Conservation (phyloP, 306 rosid species). For the Sicyos baderoa region DNA sequence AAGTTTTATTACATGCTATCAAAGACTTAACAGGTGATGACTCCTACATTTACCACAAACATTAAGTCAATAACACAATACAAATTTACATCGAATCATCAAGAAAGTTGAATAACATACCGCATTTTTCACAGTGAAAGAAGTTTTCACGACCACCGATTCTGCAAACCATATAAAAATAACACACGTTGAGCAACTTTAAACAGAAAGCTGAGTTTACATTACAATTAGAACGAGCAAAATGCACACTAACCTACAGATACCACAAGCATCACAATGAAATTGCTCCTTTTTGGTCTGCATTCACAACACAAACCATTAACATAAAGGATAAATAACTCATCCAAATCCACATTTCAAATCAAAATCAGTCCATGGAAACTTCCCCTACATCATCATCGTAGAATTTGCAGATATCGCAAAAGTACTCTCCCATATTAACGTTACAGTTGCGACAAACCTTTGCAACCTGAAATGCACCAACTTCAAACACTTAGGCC, state of each 20-base stretch:
- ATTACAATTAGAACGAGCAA: not conserved
- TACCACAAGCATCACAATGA: slow-evolving; percentile 70
- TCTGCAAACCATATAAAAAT: slow-evolving; percentile 23
- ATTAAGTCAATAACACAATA: not conserved
- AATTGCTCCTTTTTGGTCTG: slow-evolving; percentile 53
- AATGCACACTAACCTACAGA: slow-evolving; percentile 49
- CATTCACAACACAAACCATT: slow-evolving; percentile 13
- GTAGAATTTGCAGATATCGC: slow-evolving; percentile 57
- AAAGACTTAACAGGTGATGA: not conserved
- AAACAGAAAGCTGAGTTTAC: slow-evolving; percentile 5
- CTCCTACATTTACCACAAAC: not conserved
- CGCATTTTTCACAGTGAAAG: slow-evolving; percentile 62
- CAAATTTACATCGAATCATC: not conserved
- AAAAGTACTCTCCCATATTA: slow-evolving; percentile 63
- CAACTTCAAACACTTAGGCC: not conserved
- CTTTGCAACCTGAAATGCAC: slow-evolving; percentile 41
- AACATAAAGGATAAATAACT: not conserved
- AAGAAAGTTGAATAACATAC: slow-evolving; percentile 28
- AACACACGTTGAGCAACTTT: slow-evolving; percentile 2
- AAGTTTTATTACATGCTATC: not conserved
- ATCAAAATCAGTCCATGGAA: slow-evolving; percentile 1
- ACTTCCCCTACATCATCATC: slow-evolving; percentile 31
- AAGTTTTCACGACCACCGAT: slow-evolving; percentile 51
- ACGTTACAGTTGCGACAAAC: slow-evolving; percentile 54
- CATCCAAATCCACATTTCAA: not conserved